These are phyloP conservation scores for Candida odintsovae DNA, from an alignment of 805 yeast genomes.

Conservation along the genomic window DNA sequence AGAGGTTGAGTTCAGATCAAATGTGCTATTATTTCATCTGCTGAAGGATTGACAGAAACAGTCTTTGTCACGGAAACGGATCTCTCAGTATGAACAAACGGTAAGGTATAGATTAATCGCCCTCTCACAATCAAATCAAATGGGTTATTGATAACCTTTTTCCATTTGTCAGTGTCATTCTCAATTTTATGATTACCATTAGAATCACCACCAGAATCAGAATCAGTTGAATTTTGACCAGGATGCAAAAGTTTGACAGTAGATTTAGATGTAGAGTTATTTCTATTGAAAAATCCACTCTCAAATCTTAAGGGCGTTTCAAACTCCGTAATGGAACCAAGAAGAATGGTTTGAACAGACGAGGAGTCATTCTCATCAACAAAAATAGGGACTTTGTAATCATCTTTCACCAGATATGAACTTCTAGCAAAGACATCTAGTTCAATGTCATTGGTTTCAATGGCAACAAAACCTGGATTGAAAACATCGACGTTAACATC, in stretches of 20 bases:
- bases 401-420: constrained; percentile 31
- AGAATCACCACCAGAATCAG: constrained; percentile 13
- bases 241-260: constrained; percentile 72
- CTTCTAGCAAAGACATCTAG: constrained; percentile 83
- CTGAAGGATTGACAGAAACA: constrained; percentile 49
- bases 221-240: constrained; percentile 36
- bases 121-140: constrained; percentile 86
- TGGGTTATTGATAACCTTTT: constrained; percentile 64
- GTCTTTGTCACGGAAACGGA: constrained; percentile 59
- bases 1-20: background rate
- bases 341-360: constrained; percentile 52
- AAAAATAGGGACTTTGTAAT: constrained; percentile 3
- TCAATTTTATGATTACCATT: constrained; percentile 23
- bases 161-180: constrained; percentile 56
- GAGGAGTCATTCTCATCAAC: constrained; percentile 11
- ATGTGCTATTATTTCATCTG: constrained; percentile 2
- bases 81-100: constrained; percentile 48
- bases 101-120: constrained; percentile 68
- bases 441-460: constrained; percentile 58
- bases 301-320: constrained; percentile 71
- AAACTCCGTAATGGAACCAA: constrained; percentile 62
- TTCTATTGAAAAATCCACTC: constrained; percentile 71
- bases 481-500: constrained; percentile 72
- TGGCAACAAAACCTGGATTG: constrained; percentile 81
- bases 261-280: constrained; percentile 52